Evolutionary conservation across 78 protist genomes (phyloP).

Genomic region (Dictyostelium brefeldianum): DNA sequence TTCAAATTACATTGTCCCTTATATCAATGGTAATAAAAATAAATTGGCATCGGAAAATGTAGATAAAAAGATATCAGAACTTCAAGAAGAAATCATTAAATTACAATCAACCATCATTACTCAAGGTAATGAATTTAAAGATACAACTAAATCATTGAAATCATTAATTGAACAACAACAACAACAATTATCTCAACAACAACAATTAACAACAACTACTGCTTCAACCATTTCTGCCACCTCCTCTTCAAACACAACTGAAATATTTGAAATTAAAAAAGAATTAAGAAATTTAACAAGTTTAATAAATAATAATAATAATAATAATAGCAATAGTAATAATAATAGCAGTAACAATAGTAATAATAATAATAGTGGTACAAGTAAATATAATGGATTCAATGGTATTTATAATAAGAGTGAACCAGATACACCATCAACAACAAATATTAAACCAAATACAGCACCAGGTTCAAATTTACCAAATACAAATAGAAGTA

Average conservation of each 20-base stretch:
- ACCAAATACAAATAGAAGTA: neutral
- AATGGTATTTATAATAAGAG: neutral
- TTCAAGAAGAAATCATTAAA: constrained; percentile 26
- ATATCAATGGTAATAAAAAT: constrained; percentile 1
- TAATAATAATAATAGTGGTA: neutral
- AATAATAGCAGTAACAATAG: neutral
- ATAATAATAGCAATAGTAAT: neutral
- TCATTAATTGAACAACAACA: constrained; percentile 23
- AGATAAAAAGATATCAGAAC: constrained; percentile 33
- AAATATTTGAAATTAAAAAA: constrained; percentile 47
- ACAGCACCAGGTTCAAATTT: constrained; percentile 7
- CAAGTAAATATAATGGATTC: constrained; percentile 7
- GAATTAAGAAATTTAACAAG: constrained; percentile 44
- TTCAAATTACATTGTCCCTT: constrained; percentile 53
- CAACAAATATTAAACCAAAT: neutral
- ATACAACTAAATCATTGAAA: constrained; percentile 7
- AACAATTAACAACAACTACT: neutral
- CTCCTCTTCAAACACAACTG: constrained; percentile 10
- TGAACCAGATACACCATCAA: neutral
- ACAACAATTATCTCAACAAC: neutral
- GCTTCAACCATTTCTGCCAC: neutral
- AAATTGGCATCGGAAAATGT: neutral
- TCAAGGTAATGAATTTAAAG: constrained; percentile 46
- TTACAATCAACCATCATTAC: constrained; percentile 24
- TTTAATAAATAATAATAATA: neutral